Conservation (phyloP, 495 filamentous ascomycete species). For the Lasiosphaeris hirsuta region DNA sequence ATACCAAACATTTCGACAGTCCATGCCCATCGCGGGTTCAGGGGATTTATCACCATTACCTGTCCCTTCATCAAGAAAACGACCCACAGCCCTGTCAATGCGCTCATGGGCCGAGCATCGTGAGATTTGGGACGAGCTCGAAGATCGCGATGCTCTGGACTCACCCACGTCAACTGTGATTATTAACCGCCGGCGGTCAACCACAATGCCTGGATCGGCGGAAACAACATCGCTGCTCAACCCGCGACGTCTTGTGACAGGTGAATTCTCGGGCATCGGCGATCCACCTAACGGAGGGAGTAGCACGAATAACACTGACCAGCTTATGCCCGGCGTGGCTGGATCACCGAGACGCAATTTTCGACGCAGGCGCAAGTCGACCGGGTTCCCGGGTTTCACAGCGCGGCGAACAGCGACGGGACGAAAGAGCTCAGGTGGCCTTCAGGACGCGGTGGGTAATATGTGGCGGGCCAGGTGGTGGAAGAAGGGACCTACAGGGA, state of each 20-base stretch:
- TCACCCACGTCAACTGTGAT: slow-evolving; percentile 24
- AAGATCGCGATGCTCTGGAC: slow-evolving; percentile 50
- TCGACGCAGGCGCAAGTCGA: slow-evolving; percentile 46
- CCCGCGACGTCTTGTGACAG: slow-evolving; percentile 9
- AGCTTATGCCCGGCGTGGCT: not conserved
- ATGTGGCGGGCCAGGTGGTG: slow-evolving; percentile 44
- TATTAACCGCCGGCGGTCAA: slow-evolving; percentile 34
- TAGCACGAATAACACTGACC: too few relatives aligned
- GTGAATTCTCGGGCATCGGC: too few relatives aligned
- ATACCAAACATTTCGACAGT: slow-evolving; percentile 45
- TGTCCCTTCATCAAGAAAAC: slow-evolving; percentile 15
- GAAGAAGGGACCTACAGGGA: slow-evolving; percentile 9
- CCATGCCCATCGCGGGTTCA: slow-evolving; percentile 10
- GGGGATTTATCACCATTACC: not conserved
- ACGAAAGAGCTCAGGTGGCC: slow-evolving; percentile 28
- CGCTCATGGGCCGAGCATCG: slow-evolving; percentile 53
- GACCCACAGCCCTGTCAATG: slow-evolving; percentile 26
- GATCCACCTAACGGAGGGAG: too few relatives aligned
- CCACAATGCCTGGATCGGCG: slow-evolving; percentile 30
- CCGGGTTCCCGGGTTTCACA: slow-evolving; percentile 52
- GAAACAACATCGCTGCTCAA: slow-evolving; percentile 31
- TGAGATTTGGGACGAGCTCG: slow-evolving; percentile 66
- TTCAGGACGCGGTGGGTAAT: slow-evolving; percentile 37
- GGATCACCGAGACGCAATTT: slow-evolving; percentile 28
- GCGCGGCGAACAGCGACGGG: slow-evolving; percentile 32